These are phyloP conservation scores for Luffa aegyptiaca DNA, from an alignment of 306 rosid species.

Conservation along the genomic window DNA sequence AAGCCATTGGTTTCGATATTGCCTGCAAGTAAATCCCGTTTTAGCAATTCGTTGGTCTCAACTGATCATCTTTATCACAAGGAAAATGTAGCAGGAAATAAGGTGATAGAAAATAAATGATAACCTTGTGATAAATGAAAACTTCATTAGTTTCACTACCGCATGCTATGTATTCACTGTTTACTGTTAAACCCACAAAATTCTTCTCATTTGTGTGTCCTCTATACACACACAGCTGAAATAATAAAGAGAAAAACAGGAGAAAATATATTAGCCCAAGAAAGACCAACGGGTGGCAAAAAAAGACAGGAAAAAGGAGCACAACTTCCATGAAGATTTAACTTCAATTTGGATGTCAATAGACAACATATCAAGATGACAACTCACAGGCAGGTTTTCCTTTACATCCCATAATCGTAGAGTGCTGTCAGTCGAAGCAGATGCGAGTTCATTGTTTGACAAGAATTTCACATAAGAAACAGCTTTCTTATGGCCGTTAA, in stretches of 20 bases:
- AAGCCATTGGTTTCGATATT: slow-evolving; percentile 72
- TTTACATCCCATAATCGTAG: slow-evolving; percentile 65
- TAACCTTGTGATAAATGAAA: slow-evolving; percentile 88
- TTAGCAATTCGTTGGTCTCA: neutral
- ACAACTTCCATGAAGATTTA: neutral
- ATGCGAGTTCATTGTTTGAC: slow-evolving; percentile 72
- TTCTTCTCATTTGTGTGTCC: slow-evolving; percentile 96
- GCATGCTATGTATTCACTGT: slow-evolving; percentile 83
- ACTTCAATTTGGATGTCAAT: neutral
- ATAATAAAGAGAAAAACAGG: slow-evolving; percentile 7
- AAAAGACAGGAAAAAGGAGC: neutral
- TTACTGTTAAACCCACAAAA: slow-evolving; percentile 90
- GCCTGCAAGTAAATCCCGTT: slow-evolving; percentile 37
- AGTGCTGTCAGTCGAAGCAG: slow-evolving; percentile 92
- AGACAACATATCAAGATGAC: neutral
- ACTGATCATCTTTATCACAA: neutral
- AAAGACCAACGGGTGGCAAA: neutral
- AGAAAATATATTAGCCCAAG: neutral
- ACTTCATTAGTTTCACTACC: slow-evolving; percentile 98
- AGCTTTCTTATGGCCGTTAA: slow-evolving; percentile 70
- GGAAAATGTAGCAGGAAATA: neutral
- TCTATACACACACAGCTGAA: slow-evolving; percentile 70
- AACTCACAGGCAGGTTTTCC: slow-evolving; percentile 48
- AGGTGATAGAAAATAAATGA: slow-evolving; percentile 3
- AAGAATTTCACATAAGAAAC: slow-evolving; percentile 86